phyloP scores from a whole-genome alignment of 768 basidiomycete genomes.

The Scleroderma bovista region DNA sequence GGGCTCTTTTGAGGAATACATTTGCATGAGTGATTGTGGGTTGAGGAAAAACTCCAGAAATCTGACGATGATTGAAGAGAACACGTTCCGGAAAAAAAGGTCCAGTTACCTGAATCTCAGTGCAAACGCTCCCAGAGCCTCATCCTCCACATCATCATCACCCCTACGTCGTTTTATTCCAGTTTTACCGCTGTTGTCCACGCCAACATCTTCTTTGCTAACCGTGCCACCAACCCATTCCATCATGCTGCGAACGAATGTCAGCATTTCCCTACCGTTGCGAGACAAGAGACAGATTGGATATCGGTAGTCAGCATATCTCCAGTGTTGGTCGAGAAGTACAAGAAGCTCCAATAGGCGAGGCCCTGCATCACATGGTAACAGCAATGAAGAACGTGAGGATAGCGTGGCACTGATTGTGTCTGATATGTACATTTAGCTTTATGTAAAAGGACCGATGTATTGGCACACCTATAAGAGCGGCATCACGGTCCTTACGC shows the following conservation, averaged over 20 bases:
- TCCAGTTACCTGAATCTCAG: constrained; percentile 79
- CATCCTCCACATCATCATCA: constrained; percentile 74
- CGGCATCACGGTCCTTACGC: constrained; percentile 84
- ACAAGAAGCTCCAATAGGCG: constrained; percentile 95
- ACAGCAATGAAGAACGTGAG: constrained; percentile 73
- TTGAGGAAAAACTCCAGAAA: constrained; percentile 90
- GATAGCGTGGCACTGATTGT: constrained; percentile 83
- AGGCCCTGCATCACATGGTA: constrained; percentile 92
- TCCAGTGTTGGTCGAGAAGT: constrained; percentile 96
- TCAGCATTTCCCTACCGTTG: constrained; percentile 89
- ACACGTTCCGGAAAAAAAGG: neutral
- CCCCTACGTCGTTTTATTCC: constrained; percentile 49
- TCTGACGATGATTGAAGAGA: constrained; percentile 34
- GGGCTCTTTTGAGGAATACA: constrained; percentile 81
- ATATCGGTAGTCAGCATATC: constrained; percentile 73
- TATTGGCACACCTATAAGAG: constrained; percentile 64
- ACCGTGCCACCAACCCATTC: constrained; percentile 98
- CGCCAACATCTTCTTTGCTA: constrained; percentile 86
- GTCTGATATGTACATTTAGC: constrained; percentile 41
- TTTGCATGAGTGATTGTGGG: constrained; percentile 72
- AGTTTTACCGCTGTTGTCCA: constrained; percentile 56
- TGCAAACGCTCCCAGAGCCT: constrained; percentile 78
- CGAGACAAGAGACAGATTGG: constrained; percentile 93
- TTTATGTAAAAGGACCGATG: neutral
- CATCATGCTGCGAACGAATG: constrained; percentile 94